Percentiles rank a stretch among this genome's conserved stretches.
These are phyloP conservation scores for Neocallimastix lanati DNA, from an alignment of 192 early-diverging fungal species.

Conservation along the genomic window DNA sequence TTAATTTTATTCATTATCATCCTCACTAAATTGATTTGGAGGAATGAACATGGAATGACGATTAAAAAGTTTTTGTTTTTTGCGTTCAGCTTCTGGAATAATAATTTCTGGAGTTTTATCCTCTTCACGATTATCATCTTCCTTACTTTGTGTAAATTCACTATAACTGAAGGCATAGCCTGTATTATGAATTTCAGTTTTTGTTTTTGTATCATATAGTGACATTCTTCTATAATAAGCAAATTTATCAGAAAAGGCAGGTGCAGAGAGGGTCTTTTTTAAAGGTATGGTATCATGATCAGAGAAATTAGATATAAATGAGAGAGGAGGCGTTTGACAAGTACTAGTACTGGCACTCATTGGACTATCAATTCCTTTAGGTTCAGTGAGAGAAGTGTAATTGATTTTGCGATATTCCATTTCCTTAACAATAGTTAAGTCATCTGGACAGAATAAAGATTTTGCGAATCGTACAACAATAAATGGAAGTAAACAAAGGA, in stretches of 20 bases:
- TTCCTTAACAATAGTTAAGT: slow-evolving; percentile 44
- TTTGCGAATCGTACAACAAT: slow-evolving; percentile 43
- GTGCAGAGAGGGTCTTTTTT: background rate
- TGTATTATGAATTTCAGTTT: background rate
- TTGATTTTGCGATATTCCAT: slow-evolving; percentile 8
- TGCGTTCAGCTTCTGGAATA: background rate
- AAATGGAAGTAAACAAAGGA: slow-evolving; percentile 50
- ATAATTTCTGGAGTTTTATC: background rate
- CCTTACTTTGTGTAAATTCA: background rate
- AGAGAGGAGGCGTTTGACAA: too few relatives aligned
- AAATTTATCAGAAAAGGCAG: background rate
- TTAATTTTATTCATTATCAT: background rate
- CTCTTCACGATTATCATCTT: background rate
- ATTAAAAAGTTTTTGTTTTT: background rate
- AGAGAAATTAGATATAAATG: too few relatives aligned
- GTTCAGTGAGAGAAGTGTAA: background rate
- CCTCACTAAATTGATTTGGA: background rate
- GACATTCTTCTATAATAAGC: background rate
- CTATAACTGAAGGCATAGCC: background rate
- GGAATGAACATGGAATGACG: background rate
- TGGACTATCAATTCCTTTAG: background rate
- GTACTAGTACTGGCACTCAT: background rate
- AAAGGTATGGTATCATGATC: background rate
- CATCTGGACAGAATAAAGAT: slow-evolving; percentile 44
- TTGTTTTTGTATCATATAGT: background rate